Evolutionary conservation across 208 protist genomes (phyloP), one percentile per base, ranked within the genome.

Genomic region (Strigomonas culicis): DNA sequence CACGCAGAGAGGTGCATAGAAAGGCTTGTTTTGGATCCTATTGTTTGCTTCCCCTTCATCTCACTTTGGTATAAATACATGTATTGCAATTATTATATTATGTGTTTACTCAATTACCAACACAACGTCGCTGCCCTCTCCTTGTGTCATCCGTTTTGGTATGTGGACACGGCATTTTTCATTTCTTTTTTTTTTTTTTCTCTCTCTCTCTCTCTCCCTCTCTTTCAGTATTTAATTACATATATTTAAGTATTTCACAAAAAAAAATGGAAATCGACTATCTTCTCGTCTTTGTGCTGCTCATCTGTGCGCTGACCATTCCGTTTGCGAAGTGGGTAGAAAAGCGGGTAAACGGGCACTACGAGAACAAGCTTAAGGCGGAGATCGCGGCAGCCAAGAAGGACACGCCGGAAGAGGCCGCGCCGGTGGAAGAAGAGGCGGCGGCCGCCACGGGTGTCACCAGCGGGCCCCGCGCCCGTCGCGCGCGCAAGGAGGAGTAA

Each of bases 211-310:
- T 62, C 51, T 25, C 53, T 62, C 31, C 7, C 1, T 39, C 19
- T 69, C 47, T 63, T 30, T 70, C 44, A 4, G 19, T 52, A 4
- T 66, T n/a, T 72, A 11, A 34, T 46, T 69, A 32, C 28, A 24
- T 65, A 46, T 43, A 47, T 57, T 57, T 67, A 15, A 50, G 1
- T 7, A 0, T 59, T 58, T 30, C 25, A 51, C 47, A 55, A 56
- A 32, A 60, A 64, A 63, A 58, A 36, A 58, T 58, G 52, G 52
- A 58, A 30, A 58, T 58, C 6, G 52, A 58, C 24, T 58, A 30
- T 22, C 52, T 58, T 32, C 52, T 58, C 11, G 52, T 58, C 17
- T 22, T 22, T 24, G 52, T 58, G 52, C 4, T 58, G 21, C 27
- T 22, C n/a, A 22, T 58, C n/a, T 22, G 30, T 10, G 52, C 36